These are phyloP conservation scores for Trifolium subterraneum DNA, from an alignment of 306 rosid species.

Conservation along the genomic window DNA sequence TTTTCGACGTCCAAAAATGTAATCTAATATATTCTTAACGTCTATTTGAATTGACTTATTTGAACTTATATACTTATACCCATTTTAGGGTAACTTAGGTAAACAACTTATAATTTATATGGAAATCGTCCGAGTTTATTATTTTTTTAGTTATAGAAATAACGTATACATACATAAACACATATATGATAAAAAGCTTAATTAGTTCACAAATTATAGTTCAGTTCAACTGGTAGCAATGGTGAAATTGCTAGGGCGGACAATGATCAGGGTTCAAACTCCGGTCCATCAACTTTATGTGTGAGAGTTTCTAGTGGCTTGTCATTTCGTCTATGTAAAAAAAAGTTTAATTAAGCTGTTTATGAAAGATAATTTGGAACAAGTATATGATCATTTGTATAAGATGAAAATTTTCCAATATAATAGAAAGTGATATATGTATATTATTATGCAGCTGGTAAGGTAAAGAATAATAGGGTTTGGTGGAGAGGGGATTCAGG, in stretches of 20 bases:
- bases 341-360: too few relatives aligned
- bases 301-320: too few relatives aligned
- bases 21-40: slow-evolving; percentile 1
- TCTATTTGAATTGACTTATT: neutral
- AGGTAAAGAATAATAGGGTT: slow-evolving; percentile 56
- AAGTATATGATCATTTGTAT: neutral
- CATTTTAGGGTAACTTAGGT: neutral
- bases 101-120: neutral
- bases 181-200: too few relatives aligned
- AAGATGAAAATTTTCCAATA: neutral
- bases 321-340: too few relatives aligned
- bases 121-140: too few relatives aligned
- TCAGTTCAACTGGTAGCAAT: too few relatives aligned
- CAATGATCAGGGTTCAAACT: too few relatives aligned
- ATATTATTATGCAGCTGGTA: slow-evolving; percentile 55
- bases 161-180: too few relatives aligned
- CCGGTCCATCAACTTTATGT: too few relatives aligned
- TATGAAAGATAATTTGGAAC: neutral
- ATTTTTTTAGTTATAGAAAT: too few relatives aligned
- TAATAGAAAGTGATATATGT: neutral
- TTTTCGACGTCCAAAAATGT: slow-evolving; percentile 72
- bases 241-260: too few relatives aligned
- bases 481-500: slow-evolving; percentile 78
- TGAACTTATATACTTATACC: neutral
- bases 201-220: too few relatives aligned